Base-by-base conservation (phyloP, 257 asterid genomes). In the Cynanchum wilfordii region DNA sequence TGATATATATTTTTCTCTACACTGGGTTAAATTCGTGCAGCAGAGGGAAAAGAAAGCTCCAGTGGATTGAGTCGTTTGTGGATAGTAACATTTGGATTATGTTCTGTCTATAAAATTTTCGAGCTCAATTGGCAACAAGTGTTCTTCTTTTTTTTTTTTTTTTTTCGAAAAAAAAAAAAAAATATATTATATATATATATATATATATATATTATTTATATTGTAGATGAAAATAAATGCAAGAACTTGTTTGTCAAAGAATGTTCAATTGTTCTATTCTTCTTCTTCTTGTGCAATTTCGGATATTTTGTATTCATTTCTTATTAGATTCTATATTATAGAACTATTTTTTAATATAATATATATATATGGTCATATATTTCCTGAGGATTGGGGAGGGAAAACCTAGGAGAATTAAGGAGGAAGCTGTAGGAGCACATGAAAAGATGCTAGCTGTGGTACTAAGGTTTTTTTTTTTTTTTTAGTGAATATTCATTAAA, bases 41-140 rank as follows among this genome's bases (percentile, higher is more conserved):
- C 47, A 7, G 47, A 42, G 47, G 47, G 47, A 8, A 42, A 42
- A 54, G 22, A 0, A 54, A 22, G 62, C 30, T 56, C 62, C 30
- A 25, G 5, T 12, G 4, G 67, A 5, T 62, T 62, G 44, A 60
- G 44, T 13, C 7, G 1, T 60, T 62, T 30, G 67, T 62, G 9
- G 45, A 62, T 62, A 30, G 67, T 30, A 29, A 30, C 67, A 62
- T 29, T 10, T 62, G 45, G 19, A 30, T 62, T 62, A 8, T 62
- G 67, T 62, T 30, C 67, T 62, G 44, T 62, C 67, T 62, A 30
- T 62, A 62, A 15, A 30, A 30, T 29, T 30, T 30, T 29, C 67
- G 0, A 29, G 16, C 42, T 59, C 66, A 59, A 25, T 25, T 59
- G 5, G 4, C 47, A 7, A 1, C 47, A 42, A 42, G 12, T 42